Conservation (phyloP, 305 asterid species). For the Withania somnifera region DNA sequence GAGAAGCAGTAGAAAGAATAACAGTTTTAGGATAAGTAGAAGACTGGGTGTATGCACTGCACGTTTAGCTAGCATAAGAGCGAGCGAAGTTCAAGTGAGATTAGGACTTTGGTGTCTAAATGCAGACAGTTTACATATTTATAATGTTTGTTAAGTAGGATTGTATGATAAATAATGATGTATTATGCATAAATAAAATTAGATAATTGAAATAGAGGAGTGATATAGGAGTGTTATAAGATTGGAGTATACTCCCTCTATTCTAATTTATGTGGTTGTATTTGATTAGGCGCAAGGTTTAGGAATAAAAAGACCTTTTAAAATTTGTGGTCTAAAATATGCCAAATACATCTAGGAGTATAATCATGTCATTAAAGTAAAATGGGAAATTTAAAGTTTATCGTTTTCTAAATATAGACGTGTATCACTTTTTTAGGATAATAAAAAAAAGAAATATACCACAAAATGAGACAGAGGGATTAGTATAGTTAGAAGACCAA, state of each 20-base stretch:
- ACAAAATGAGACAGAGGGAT: background rate
- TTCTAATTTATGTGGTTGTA: background rate
- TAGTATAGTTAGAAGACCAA: background rate
- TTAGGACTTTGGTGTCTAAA: background rate
- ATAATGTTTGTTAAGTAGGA: background rate
- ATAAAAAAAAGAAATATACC: background rate
- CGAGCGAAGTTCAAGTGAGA: background rate
- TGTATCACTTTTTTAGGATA: background rate
- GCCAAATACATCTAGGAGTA: background rate
- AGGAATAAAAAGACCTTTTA: background rate
- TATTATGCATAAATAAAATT: background rate
- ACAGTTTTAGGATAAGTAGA: background rate
- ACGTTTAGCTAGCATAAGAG: background rate
- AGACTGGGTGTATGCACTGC: background rate
- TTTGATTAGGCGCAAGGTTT: background rate
- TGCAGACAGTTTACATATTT: background rate
- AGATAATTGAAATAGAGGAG: background rate
- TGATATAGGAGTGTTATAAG: background rate
- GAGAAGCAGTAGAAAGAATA: background rate
- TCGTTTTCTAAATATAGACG: background rate
- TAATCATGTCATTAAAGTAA: background rate
- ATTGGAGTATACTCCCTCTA: background rate
- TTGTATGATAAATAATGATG: background rate
- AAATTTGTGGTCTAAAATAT: background rate
- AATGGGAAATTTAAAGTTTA: background rate